Evolutionary conservation across 208 protist genomes (phyloP).

Genomic region (Leishmania mexicana): DNA sequence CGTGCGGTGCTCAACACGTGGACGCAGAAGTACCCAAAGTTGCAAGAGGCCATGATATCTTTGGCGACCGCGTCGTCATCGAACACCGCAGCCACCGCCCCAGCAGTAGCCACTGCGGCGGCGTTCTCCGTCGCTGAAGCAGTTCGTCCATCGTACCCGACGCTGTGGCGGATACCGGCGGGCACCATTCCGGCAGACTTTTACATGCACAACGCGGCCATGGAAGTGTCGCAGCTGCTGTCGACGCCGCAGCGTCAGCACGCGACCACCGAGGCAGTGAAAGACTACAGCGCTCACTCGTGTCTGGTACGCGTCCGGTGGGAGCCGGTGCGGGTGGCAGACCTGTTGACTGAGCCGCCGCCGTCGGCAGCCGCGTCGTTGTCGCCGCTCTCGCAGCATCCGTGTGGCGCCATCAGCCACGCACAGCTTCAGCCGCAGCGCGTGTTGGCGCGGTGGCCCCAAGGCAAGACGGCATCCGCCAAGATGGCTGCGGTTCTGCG

Average conservation of each 20-base stretch:
- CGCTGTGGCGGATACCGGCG: conserved; percentile 49
- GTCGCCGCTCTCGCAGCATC: background rate
- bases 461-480: conserved; percentile 26
- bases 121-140: conserved; percentile 24
- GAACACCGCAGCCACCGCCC: background rate
- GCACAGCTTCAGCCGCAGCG: conserved; percentile 22
- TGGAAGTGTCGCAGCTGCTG: conserved; percentile 1
- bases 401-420: background rate
- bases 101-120: background rate
- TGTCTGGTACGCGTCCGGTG: conserved; percentile 50
- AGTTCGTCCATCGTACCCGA: conserved; percentile 10
- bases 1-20: conserved; percentile 29
- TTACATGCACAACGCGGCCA: conserved; percentile 1
- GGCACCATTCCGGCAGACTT: conserved; percentile 37
- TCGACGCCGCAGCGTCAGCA: conserved; percentile 8
- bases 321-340: conserved; percentile 35
- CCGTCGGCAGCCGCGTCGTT: background rate
- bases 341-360: background rate
- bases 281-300: conserved; percentile 41
- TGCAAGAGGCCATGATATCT: conserved; percentile 14
- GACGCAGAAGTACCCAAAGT: conserved; percentile 19
- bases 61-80: background rate
- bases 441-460: conserved; percentile 60
- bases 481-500: conserved; percentile 38
- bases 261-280: background rate